A percentile compares a stretch with the other conserved stretches of the same genome.
Evolutionary conservation across 73 alveolate species (phyloP).

Genomic region (Urostyla sp.): DNA sequence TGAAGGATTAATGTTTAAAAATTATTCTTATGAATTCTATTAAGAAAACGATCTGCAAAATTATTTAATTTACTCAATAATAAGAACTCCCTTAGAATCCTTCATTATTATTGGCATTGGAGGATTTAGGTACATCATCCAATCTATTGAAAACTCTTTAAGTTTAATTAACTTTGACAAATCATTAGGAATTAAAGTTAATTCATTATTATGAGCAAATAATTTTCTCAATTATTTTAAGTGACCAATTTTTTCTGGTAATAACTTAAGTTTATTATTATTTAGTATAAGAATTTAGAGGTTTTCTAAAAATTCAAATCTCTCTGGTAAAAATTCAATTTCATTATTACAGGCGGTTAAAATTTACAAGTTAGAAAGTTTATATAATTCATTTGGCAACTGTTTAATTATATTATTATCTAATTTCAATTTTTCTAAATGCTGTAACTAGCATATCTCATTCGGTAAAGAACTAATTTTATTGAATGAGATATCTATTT

Average conservation of each 20-base stretch:
- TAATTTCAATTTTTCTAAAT: conserved; percentile 30
- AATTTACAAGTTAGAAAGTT: not conserved
- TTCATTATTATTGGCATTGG: conserved; percentile 39
- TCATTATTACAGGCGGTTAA: conserved; percentile 17
- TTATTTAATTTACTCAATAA: conserved; percentile 16
- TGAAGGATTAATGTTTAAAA: not conserved
- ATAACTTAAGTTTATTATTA: not conserved
- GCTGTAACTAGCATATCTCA: conserved; percentile 13
- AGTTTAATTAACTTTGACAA: conserved; percentile 6
- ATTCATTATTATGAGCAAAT: conserved; percentile 24
- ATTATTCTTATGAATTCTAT: not conserved
- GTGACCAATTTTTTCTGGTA: conserved; percentile 26
- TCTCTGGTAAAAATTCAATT: conserved; percentile 18
- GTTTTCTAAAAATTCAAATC: not conserved
- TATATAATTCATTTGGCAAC: not conserved
- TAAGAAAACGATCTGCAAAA: conserved; percentile 18
- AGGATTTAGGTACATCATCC: conserved; percentile 51
- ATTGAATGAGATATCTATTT: conserved; percentile 20
- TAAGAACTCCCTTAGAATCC: conserved; percentile 13
- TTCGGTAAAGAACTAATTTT: conserved; percentile 30
- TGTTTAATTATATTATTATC: conserved; percentile 16
- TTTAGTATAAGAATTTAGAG: not conserved
- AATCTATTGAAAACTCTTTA: conserved; percentile 40
- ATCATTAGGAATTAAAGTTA: conserved; percentile 24
- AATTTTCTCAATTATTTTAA: not conserved